These are phyloP conservation scores for Larix kaempferi DNA, from an alignment of 75 land plant genomes.

Conservation along the genomic window DNA sequence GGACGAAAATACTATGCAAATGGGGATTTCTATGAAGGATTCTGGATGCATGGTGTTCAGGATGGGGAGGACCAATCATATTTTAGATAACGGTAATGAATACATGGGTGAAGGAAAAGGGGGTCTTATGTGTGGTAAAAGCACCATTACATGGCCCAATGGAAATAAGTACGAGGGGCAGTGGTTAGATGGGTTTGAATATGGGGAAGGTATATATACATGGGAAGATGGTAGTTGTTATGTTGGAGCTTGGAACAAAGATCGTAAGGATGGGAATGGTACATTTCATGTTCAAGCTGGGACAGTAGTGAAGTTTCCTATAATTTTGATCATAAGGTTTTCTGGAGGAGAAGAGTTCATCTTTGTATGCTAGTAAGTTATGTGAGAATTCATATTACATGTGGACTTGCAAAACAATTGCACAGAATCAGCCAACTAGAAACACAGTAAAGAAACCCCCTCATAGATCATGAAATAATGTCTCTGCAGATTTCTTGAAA, in stretches of 20 bases:
- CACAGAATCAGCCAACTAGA: not conserved
- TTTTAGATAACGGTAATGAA: constrained; percentile 59
- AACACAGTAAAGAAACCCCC: not conserved
- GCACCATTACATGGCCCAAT: constrained; percentile 46
- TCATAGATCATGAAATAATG: not conserved
- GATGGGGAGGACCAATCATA: constrained; percentile 61
- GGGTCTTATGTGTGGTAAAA: constrained; percentile 52
- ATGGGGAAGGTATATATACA: constrained; percentile 48
- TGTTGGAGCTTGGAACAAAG: constrained; percentile 53
- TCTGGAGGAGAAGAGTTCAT: not conserved
- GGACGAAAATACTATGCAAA: constrained; percentile 49
- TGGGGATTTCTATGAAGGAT: constrained; percentile 70
- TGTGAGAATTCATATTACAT: not conserved
- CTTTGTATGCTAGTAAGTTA: too few species aligned
- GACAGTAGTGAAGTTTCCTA: not conserved
- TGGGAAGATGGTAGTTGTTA: constrained; percentile 60
- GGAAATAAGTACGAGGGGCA: constrained; percentile 66
- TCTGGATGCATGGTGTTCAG: constrained; percentile 50
- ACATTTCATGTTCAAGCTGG: constrained; percentile 17
- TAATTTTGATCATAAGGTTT: not conserved
- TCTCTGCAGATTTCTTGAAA: not conserved
- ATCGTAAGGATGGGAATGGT: constrained; percentile 45
- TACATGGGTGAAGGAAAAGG: constrained; percentile 56
- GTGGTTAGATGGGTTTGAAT: constrained; percentile 60
- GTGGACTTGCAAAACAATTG: not conserved